Conservation (phyloP, 106 monocot genomes). For the Amphibolis antarctica region DNA sequence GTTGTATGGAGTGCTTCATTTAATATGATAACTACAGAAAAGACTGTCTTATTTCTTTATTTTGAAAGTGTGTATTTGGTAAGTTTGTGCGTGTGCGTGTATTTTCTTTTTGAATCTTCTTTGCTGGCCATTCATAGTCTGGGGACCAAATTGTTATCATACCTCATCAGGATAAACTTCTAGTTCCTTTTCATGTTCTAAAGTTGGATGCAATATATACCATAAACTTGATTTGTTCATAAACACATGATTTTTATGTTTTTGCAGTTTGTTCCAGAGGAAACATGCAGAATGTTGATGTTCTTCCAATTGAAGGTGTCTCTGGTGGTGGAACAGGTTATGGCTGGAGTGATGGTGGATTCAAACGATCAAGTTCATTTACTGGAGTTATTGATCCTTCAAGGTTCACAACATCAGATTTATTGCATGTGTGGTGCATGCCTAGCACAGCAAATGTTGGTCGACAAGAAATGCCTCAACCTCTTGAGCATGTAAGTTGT, state of each 20-base stretch:
- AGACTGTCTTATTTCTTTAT: too few relatives aligned
- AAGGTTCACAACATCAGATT: slow-evolving; percentile 57
- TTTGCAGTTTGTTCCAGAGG: neutral
- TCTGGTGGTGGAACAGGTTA: slow-evolving; percentile 90
- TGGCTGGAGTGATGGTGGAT: slow-evolving; percentile 73
- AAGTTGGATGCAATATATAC: too few relatives aligned
- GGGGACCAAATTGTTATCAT: too few relatives aligned
- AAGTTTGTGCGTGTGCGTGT: too few relatives aligned
- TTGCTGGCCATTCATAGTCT: too few relatives aligned
- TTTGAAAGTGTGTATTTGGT: too few relatives aligned
- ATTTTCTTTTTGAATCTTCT: too few relatives aligned
- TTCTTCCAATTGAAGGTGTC: slow-evolving; percentile 91
- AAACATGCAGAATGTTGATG: slow-evolving; percentile 3
- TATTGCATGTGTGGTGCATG: slow-evolving; percentile 94
- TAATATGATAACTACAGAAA: too few relatives aligned
- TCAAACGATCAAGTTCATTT: slow-evolving; percentile 25
- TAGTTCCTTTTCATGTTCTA: too few relatives aligned
- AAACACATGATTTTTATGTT: neutral
- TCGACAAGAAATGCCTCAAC: slow-evolving; percentile 73
- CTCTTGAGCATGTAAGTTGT: slow-evolving; percentile 61
- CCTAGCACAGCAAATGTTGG: slow-evolving; percentile 90
- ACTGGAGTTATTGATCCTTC: slow-evolving; percentile 56
- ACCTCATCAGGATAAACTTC: too few relatives aligned
- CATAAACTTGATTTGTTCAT: neutral
- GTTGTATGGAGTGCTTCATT: too few relatives aligned